Evolutionary conservation across 1,284 basidiomycete genomes (phyloP).

Genomic region (Ustilago bromivora): DNA sequence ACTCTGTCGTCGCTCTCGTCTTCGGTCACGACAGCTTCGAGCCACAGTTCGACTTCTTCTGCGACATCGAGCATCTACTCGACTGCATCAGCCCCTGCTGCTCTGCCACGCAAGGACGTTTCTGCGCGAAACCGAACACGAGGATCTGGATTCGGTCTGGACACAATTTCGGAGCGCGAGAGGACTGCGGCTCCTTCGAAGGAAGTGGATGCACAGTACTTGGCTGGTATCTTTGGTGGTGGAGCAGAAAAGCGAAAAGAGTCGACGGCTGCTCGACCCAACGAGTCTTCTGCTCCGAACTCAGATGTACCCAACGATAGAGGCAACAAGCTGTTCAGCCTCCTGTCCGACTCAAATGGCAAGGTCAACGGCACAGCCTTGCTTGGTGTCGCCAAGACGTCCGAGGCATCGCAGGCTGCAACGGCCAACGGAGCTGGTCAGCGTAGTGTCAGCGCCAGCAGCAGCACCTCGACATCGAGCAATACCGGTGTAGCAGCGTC

Average conservation of each 20-base stretch:
- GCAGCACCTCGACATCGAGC: constrained; percentile 25
- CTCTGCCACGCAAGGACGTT: constrained; percentile 44
- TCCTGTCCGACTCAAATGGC: constrained; percentile 19
- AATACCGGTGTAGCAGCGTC: constrained; percentile 29
- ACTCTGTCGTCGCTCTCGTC: constrained; percentile 43
- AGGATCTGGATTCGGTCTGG: constrained; percentile 46
- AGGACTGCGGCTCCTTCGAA: constrained; percentile 23
- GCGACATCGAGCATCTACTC: constrained; percentile 56
- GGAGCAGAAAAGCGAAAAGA: constrained; percentile 29
- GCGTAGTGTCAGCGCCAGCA: constrained; percentile 31
- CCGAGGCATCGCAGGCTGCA: not conserved
- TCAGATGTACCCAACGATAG: constrained; percentile 7
- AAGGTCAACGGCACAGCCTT: constrained; percentile 9
- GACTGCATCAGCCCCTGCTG: constrained; percentile 58
- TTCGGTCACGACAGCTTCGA: constrained; percentile 39
- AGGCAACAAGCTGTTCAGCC: constrained; percentile 23
- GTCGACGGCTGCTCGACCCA: constrained; percentile 1
- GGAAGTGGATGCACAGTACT: constrained; percentile 55
- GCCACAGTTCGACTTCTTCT: constrained; percentile 39
- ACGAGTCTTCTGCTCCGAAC: not conserved
- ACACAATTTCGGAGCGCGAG: constrained; percentile 52
- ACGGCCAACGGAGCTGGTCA: constrained; percentile 21
- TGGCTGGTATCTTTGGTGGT: constrained; percentile 59
- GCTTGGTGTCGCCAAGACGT: not conserved
- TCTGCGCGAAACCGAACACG: constrained; percentile 30